These are phyloP conservation scores for Leishmania tropica DNA, from an alignment of 208 protist genomes.

Conservation along the genomic window DNA sequence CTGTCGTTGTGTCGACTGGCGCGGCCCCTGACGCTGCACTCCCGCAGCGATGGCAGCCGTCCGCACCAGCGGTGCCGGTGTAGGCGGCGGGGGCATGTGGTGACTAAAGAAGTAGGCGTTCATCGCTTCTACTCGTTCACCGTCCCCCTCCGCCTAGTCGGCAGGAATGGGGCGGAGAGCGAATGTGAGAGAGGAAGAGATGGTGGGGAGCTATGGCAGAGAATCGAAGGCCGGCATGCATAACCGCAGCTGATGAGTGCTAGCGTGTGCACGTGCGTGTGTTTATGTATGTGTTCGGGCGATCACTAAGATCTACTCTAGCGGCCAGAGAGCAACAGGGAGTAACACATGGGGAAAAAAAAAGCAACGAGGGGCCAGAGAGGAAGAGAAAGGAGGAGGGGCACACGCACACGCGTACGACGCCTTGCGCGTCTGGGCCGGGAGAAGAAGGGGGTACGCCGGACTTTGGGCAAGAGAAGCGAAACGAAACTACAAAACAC, in stretches of 20 bases:
- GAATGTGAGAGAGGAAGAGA: background rate
- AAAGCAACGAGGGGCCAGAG: background rate
- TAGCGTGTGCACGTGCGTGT: background rate
- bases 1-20: background rate
- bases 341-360: background rate
- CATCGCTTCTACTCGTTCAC: slow-evolving; percentile 7
- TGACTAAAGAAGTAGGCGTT: slow-evolving; percentile 36
- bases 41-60: background rate
- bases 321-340: background rate
- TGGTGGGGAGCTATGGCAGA: background rate
- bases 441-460: background rate
- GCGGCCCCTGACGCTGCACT: background rate
- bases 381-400: background rate
- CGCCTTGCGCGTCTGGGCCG: background rate
- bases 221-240: background rate
- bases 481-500: background rate
- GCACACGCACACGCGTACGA: background rate
- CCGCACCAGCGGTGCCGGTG: background rate
- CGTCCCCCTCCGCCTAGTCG: background rate
- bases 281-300: background rate
- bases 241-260: background rate
- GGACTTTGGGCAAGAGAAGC: background rate
- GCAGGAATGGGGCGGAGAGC: background rate
- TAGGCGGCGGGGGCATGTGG: background rate
- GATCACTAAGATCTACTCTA: background rate